Conservation (phyloP, 495 filamentous ascomycete genomes). For the Aeminium ludgeri region DNA sequence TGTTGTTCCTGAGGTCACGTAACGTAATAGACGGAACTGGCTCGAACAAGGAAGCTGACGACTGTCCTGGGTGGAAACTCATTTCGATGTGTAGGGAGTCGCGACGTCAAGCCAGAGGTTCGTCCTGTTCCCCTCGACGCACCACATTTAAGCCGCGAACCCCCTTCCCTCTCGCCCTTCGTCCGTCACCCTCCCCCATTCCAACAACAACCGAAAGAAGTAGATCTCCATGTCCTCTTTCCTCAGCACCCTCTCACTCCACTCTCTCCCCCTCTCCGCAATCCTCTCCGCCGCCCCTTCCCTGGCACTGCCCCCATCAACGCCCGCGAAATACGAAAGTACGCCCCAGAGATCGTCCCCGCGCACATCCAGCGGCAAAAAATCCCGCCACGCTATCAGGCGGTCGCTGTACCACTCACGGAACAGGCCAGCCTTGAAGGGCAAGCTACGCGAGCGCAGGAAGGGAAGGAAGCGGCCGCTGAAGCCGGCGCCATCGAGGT, state of each 20-base stretch:
- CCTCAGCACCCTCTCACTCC: slow-evolving; percentile 47
- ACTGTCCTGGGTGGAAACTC: no score
- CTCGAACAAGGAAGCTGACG: no score
- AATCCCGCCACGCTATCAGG: slow-evolving; percentile 58
- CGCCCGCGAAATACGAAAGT: slow-evolving; percentile 23
- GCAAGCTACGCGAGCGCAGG: slow-evolving; percentile 41
- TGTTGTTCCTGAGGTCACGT: no score
- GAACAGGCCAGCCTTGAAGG: slow-evolving; percentile 50
- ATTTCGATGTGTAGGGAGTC: no score
- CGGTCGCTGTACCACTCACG: slow-evolving; percentile 60
- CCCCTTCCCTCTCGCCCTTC: slow-evolving; percentile 20
- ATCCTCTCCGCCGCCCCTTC: slow-evolving; percentile 42
- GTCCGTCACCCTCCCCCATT: slow-evolving; percentile 35
- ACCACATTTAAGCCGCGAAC: slow-evolving; percentile 6
- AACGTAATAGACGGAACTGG: no score
- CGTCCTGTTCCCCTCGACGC: no score
- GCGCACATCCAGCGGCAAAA: slow-evolving; percentile 56
- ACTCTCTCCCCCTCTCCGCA: slow-evolving; percentile 46
- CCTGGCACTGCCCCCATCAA: slow-evolving; percentile 19
- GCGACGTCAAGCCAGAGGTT: no score
- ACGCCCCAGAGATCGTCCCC: slow-evolving; percentile 21
- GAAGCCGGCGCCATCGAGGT: slow-evolving; percentile 54
- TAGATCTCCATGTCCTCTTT: slow-evolving; percentile 76
- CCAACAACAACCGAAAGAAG: slow-evolving; percentile 58
- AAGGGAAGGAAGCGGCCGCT: slow-evolving; percentile 46